A percentile compares a stretch with the other conserved stretches of the same genome.
These are phyloP conservation scores for Penicillium griseofulvum DNA, from an alignment of 2,329 filamentous ascomycete genomes.

Conservation along the genomic window DNA sequence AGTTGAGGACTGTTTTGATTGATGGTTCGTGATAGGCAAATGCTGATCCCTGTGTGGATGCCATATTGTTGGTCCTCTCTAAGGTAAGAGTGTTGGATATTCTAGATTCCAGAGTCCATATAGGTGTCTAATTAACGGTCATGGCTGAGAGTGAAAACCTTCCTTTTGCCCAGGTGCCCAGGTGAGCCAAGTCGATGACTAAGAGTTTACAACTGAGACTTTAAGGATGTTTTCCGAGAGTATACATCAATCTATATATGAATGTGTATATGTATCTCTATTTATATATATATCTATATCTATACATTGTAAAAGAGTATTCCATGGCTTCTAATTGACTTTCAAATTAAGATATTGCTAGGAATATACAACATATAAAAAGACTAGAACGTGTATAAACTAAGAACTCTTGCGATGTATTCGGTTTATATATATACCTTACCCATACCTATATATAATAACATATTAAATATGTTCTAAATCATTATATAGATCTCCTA, in stretches of 20 bases:
- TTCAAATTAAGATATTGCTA: too few relatives aligned
- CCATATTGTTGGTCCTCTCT: background rate
- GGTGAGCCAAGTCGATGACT: background rate
- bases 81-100: background rate
- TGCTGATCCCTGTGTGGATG: constrained; percentile 15
- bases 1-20: constrained; percentile 59
- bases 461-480: background rate
- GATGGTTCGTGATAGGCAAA: constrained; percentile 63
- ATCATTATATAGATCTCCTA: background rate
- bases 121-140: background rate
- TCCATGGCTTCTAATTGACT: too few relatives aligned
- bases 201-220: background rate
- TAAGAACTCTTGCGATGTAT: too few relatives aligned
- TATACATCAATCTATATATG: background rate
- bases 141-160: background rate
- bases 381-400: too few relatives aligned
- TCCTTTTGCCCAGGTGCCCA: too few relatives aligned
- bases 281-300: too few relatives aligned
- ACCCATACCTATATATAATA: too few relatives aligned
- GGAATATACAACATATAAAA: too few relatives aligned
- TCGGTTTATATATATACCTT: too few relatives aligned
- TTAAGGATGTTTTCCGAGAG: too few relatives aligned
- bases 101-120: background rate
- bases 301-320: too few relatives aligned
- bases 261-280: too few relatives aligned